Evolutionary conservation across 139 green algal species (phyloP).

Genomic region (Picochlorum sp.): DNA sequence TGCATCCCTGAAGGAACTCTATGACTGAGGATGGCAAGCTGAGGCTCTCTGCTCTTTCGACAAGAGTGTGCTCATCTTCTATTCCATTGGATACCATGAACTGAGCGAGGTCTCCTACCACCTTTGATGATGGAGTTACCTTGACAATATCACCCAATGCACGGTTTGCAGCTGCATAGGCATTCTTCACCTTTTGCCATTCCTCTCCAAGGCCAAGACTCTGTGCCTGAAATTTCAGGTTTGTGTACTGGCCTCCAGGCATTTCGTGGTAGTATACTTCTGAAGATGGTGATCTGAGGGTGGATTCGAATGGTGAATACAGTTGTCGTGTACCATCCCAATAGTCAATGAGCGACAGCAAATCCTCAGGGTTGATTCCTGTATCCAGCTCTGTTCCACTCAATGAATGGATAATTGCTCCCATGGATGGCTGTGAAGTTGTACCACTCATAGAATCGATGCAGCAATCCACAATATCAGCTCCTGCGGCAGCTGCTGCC

Average conservation of each 20-base stretch:
- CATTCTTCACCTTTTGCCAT: constrained; percentile 74
- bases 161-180: constrained; percentile 82
- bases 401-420: constrained; percentile 70
- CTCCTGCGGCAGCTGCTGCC: constrained; percentile 64
- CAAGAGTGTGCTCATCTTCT: constrained; percentile 52
- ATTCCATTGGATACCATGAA: constrained; percentile 93
- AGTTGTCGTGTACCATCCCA: constrained; percentile 76
- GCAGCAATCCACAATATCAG: constrained; percentile 80
- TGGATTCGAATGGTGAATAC: constrained; percentile 86
- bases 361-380: constrained; percentile 49
- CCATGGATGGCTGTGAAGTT: constrained; percentile 74
- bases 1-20: constrained; percentile 74
- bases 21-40: constrained; percentile 76
- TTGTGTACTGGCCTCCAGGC: constrained; percentile 86
- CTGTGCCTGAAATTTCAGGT: constrained; percentile 79
- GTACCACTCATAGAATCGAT: constrained; percentile 74
- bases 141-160: constrained; percentile 90
- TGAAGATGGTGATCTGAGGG: constrained; percentile 46
- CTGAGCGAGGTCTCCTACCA: constrained; percentile 90
- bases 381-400: constrained; percentile 72
- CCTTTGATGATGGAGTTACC: constrained; percentile 73
- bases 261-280: constrained; percentile 95
- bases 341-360: constrained; percentile 62
- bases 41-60: constrained; percentile 68
- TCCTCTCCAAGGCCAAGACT: constrained; percentile 68